Conservation (phyloP, 2,329 filamentous ascomycete genomes). For the Penicillium sp. region DNA sequence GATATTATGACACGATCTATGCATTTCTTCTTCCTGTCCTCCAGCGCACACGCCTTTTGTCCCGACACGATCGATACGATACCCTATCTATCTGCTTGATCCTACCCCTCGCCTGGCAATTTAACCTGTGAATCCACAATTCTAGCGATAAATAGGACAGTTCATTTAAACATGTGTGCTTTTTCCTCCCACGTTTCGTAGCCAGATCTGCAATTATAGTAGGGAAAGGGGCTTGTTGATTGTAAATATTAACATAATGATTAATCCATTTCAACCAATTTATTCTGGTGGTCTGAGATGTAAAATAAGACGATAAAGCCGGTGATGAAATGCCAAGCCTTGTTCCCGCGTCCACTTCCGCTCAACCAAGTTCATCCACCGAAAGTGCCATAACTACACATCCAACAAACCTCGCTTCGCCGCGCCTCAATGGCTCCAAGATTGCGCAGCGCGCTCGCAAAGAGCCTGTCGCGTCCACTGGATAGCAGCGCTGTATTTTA, state of each 20-base stretch:
- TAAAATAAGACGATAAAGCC: not conserved
- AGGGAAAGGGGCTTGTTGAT: not conserved
- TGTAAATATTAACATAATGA: not conserved
- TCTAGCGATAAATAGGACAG: slow-evolving; percentile 13
- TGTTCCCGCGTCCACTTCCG: slow-evolving; percentile 17
- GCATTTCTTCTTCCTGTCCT: slow-evolving; percentile 24
- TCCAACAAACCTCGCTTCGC: not conserved
- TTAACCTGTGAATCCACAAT: slow-evolving; percentile 11
- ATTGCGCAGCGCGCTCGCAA: slow-evolving; percentile 35
- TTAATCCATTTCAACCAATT: not conserved
- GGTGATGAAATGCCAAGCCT: slow-evolving; percentile 20
- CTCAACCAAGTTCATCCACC: slow-evolving; percentile 13
- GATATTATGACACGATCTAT: slow-evolving; percentile 28
- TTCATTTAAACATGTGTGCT: slow-evolving; percentile 12
- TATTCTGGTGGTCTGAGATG: not conserved
- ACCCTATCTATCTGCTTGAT: slow-evolving; percentile 26
- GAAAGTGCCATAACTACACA: not conserved
- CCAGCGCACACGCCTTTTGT: slow-evolving; percentile 22
- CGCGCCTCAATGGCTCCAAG: slow-evolving; percentile 38
- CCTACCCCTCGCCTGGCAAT: slow-evolving; percentile 13
- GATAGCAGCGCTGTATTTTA: slow-evolving; percentile 30
- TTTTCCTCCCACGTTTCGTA: slow-evolving; percentile 5
- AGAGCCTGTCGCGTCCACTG: slow-evolving; percentile 33
- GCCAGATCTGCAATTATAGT: not conserved
- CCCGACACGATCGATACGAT: slow-evolving; percentile 27